Base-by-base conservation (phyloP, 2,329 filamentous ascomycete genomes). In the Pseudocercospora musae region DNA sequence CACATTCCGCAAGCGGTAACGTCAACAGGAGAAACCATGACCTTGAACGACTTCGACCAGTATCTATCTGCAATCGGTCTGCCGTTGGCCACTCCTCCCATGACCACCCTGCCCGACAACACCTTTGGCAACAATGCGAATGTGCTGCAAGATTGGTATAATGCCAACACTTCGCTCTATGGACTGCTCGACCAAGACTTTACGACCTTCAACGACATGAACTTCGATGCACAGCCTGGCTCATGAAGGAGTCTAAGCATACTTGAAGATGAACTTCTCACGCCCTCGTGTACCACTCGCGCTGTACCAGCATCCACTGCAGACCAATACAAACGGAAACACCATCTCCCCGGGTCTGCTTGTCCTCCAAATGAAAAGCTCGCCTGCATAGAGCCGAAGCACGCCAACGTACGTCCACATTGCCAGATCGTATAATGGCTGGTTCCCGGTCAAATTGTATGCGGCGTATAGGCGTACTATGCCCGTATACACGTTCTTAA, bases 131-230 rank as follows among this genome's bases (percentile, higher is more conserved):
- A 18, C 37, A 40, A 23, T 13, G 23, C 15, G 13, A 23, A 58
- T 46, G 15, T 23, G 10, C 25, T 58, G 10, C 40, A 58, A 6
- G 42, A 49, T 23, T 58, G 56, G 56, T 58, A 58, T 29, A 58
- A 40, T 49, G 56, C 40, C 15, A 49, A 48, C n/a, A 49, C 23
- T n/a, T 58, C 56, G 13, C 56, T 58, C 11, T 58, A 58, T 23
- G 44, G 44, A 18, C n/a, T 58, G 3, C 56, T 58, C 4, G 56
- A 58, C n/a, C 56, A 58, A 13, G 56, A 58, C 6, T 58, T 58
- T 58, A 46, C 23, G 23, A 58, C 20, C 4, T 48, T 58, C 21
- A 46, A 33, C 29, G 42, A 58, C 5, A 27, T 58, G 23, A 31
- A 29, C 10, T 58, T 48, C 9, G 20, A n/a, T 23, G 10, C 54